Conservation (phyloP, 306 rosid genomes). For the Astragalus glycyphyllos region DNA sequence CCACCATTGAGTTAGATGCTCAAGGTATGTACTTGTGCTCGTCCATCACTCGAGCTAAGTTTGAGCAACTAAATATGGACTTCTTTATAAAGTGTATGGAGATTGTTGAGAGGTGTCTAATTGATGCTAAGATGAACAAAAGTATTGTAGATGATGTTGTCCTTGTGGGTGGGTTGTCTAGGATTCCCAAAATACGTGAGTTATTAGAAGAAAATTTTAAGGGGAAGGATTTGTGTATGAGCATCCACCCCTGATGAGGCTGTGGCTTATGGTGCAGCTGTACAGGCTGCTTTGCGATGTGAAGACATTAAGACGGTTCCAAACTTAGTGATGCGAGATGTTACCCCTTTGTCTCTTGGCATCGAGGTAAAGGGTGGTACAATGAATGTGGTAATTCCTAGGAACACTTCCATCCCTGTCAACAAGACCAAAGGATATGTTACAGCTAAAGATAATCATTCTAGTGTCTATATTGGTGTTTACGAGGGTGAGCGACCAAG, state of each 20-base stretch:
- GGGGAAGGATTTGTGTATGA: constrained; percentile 59
- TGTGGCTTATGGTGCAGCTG: constrained; percentile 67
- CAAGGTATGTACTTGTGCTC: not conserved
- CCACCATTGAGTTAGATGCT: constrained; percentile 5
- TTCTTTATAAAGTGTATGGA: constrained; percentile 51
- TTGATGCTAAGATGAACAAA: constrained; percentile 61
- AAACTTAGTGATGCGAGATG: constrained; percentile 12
- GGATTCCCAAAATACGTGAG: constrained; percentile 63
- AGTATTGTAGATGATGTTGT: constrained; percentile 52
- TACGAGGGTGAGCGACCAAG: constrained; percentile 65
- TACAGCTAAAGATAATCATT: constrained; percentile 19
- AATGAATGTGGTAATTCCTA: no score
- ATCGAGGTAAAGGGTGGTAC: no score
- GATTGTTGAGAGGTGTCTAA: constrained; percentile 51
- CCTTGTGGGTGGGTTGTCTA: constrained; percentile 65
- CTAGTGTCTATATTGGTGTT: constrained; percentile 36
- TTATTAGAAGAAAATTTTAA: constrained; percentile 54
- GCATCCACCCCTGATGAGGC: constrained; percentile 66
- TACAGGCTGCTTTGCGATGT: constrained; percentile 54
- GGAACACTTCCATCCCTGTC: no score
- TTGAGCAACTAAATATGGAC: constrained; percentile 29
- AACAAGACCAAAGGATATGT: no score
- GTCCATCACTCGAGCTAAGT: constrained; percentile 26
- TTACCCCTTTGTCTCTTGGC: no score
- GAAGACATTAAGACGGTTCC: constrained; percentile 47